Evolutionary conservation across 2,329 filamentous ascomycete species (phyloP), one percentile per base, ranked within the genome.

Genomic region (Ramichloridium luteum): DNA sequence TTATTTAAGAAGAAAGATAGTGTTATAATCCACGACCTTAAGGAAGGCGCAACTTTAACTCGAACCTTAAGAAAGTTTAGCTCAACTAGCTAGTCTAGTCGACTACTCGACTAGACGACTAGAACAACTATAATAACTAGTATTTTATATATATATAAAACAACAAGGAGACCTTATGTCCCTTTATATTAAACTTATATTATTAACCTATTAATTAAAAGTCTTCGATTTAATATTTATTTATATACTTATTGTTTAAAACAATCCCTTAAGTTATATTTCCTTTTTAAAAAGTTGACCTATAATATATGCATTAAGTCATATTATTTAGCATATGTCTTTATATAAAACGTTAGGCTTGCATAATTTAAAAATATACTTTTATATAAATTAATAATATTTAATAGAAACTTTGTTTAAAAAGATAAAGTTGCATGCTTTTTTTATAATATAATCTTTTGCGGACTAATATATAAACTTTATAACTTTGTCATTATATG

Each of bases 311-410:
- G 16, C 13, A n/a, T 18, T 27, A 14, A 27, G 32, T 6, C 30
- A 13, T 14, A 25, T 5, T 16, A 34, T n/a, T 3, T 9, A 8
- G 16, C 32, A 34, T 13, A 34, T 14, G 20, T 34, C 32, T 8
- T 30, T 4, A 5, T 13, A 4, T 4, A 31, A 15, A 15, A 4
- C 15, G 5, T 22, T 10, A 29, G 14, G 3, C 16, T 30, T 6
- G 9, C 13, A 23, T 13, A 41, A 12, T 6, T 34, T 15, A 8
- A 23, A 8, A 18, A 46, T 22, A 31, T 44, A 49, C 8, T 28
- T 28, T 14, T 15, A 2, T 14, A 35, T 33, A 28, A 48, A 27
- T 4, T 29, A 13, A 3, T 17, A n/a, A n/a, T n/a, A n/a, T n/a
- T n/a, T n/a, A n/a, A n/a, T n/a, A n/a, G n/a, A n/a, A n/a, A n/a